Percentiles rank a stretch among this genome's conserved stretches.
These are phyloP conservation scores for Paraphoma chrysanthemicola DNA, from an alignment of 2,329 filamentous ascomycete genomes.

Conservation along the genomic window DNA sequence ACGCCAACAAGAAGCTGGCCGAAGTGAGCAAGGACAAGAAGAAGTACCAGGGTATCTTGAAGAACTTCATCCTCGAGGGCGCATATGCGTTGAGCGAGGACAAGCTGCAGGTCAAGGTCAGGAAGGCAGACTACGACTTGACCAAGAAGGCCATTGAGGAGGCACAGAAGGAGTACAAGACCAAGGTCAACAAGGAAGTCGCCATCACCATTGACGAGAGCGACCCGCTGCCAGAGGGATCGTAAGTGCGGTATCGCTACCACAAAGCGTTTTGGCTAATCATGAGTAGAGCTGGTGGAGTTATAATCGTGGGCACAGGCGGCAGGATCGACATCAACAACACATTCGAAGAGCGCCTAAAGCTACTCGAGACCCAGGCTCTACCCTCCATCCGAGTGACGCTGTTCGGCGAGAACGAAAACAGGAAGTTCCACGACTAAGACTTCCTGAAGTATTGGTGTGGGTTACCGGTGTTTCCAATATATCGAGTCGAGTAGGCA, in stretches of 20 bases:
- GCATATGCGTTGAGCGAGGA: conserved; percentile 86
- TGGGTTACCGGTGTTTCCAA: too few relatives aligned
- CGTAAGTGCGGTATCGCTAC: conserved; percentile 64
- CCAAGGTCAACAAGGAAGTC: conserved; percentile 73
- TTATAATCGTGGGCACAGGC: conserved; percentile 77
- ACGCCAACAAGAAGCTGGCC: conserved; percentile 74
- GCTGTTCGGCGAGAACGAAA: conserved; percentile 92
- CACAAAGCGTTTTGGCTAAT: conserved; percentile 12
- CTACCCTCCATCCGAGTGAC: conserved; percentile 84
- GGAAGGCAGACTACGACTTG: conserved; percentile 78
- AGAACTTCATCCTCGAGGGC: conserved; percentile 85
- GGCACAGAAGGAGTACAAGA: conserved; percentile 84
- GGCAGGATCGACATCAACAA: conserved; percentile 99
- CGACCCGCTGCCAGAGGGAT: conserved; percentile 79
- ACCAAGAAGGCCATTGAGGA: conserved; percentile 80
- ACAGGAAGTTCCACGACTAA: conserved; percentile 94
- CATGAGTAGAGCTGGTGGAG: conserved; percentile 75
- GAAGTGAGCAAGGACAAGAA: conserved; percentile 70
- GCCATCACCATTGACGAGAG: conserved; percentile 77
- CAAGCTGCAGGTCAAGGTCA: conserved; percentile 74
- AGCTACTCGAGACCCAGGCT: conserved; percentile 81
- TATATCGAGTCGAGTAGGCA: too few relatives aligned
- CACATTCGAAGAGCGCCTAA: conserved; percentile 91
- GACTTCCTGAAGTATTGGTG: not conserved
- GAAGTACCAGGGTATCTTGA: conserved; percentile 79